phyloP scores from a whole-genome alignment of 2,329 filamentous ascomycete species.

The Coleophoma crateriformis region DNA sequence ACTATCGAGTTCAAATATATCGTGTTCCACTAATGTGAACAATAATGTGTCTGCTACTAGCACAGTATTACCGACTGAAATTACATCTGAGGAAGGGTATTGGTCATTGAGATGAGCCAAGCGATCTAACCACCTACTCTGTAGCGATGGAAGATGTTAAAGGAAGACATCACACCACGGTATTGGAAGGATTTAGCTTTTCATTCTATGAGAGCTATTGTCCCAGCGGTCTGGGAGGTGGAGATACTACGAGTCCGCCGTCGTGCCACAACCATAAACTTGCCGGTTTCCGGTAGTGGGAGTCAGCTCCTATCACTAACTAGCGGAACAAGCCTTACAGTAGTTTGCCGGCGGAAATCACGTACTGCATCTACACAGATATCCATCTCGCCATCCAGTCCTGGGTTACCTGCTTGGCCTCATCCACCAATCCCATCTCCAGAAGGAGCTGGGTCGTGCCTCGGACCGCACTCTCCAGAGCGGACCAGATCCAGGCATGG shows the following conservation, averaged over 20 bases:
- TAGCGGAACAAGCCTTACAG: not conserved
- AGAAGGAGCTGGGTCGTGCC: constrained; percentile 60
- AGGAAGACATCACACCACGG: no score
- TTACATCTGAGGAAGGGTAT: no score
- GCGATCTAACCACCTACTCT: no score
- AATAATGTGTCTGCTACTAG: no score
- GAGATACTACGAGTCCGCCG: not conserved
- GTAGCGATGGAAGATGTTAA: no score
- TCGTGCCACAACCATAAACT: not conserved
- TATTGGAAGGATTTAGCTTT: not conserved
- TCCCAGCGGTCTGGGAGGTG: not conserved
- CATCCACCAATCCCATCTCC: constrained; percentile 61
- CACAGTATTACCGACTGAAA: no score
- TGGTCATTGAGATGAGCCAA: no score
- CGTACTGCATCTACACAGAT: constrained; percentile 26
- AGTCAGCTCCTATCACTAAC: not conserved
- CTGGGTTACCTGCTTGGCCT: constrained; percentile 57
- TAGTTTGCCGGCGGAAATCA: not conserved
- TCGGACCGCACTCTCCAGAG: constrained; percentile 61
- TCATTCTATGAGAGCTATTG: not conserved
- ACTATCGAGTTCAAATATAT: no score
- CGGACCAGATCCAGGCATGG: constrained; percentile 65
- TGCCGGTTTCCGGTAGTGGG: not conserved
- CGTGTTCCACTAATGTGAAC: no score
- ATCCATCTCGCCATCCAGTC: constrained; percentile 70